These are phyloP conservation scores for Collariella sp. DNA, from an alignment of 495 filamentous ascomycete species.

Conservation along the genomic window DNA sequence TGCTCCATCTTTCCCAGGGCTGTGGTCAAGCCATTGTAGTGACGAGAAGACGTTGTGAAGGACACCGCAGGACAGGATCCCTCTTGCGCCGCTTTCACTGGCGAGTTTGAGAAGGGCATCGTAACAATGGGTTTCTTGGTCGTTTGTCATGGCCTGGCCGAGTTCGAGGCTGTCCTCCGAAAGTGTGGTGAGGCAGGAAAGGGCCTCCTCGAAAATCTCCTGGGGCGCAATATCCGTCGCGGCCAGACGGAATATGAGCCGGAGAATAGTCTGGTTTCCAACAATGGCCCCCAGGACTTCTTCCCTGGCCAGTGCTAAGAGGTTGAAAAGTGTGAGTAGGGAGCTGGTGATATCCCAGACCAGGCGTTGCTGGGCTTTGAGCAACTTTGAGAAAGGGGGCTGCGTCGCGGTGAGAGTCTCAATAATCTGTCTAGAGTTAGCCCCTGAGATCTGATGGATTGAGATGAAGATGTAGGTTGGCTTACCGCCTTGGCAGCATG, in stretches of 20 bases:
- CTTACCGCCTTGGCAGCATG: conserved; percentile 44
- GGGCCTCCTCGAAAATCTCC: conserved; percentile 33
- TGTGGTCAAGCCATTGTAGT: conserved; percentile 42
- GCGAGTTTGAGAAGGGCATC: conserved; percentile 31
- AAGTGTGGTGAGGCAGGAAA: conserved; percentile 45
- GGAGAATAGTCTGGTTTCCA: conserved; percentile 36
- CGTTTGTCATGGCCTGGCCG: conserved; percentile 34
- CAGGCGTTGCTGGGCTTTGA: conserved; percentile 42
- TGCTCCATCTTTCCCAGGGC: conserved; percentile 35
- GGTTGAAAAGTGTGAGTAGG: conserved; percentile 35
- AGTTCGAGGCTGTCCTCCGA: conserved; percentile 47
- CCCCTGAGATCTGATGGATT: neutral
- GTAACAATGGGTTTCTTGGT: conserved; percentile 31
- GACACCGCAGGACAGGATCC: conserved; percentile 42
- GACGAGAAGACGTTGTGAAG: conserved; percentile 45
- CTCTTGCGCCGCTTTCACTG: conserved; percentile 26
- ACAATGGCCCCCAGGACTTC: conserved; percentile 46
- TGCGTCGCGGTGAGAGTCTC: conserved; percentile 33
- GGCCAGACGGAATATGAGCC: conserved; percentile 44
- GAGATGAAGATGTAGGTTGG: neutral
- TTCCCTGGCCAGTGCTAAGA: conserved; percentile 43
- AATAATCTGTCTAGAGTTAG: conserved; percentile 31
- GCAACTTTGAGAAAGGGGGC: conserved; percentile 31
- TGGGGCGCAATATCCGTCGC: conserved; percentile 24
- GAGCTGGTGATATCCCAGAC: conserved; percentile 44